Evolutionary conservation across 495 filamentous ascomycete genomes (phyloP).

Genomic region (Podospora didyma): DNA sequence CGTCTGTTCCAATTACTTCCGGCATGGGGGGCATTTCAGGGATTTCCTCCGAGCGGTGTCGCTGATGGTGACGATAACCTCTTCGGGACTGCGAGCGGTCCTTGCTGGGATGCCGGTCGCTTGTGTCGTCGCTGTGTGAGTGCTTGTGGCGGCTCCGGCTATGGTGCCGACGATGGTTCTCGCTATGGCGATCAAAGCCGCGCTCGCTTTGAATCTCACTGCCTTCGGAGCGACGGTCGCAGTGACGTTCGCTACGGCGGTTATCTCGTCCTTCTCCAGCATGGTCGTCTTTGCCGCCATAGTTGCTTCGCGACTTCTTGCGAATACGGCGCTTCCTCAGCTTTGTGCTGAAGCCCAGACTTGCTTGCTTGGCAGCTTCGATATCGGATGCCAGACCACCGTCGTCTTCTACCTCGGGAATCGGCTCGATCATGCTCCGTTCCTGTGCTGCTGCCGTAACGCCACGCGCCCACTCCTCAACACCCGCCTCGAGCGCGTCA

Average conservation of each 20-base stretch:
- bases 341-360: constrained; percentile 41
- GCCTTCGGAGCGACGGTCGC: constrained; percentile 9
- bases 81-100: constrained; percentile 14
- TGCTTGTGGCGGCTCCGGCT: constrained; percentile 30
- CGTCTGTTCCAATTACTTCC: constrained; percentile 38
- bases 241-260: constrained; percentile 6
- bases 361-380: constrained; percentile 38
- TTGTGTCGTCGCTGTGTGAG: constrained; percentile 27
- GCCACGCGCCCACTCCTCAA: constrained; percentile 46
- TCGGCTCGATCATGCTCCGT: constrained; percentile 7
- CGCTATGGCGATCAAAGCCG: constrained; percentile 17
- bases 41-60: constrained; percentile 26
- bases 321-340: constrained; percentile 44
- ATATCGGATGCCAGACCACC: constrained; percentile 35
- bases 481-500: constrained; percentile 26
- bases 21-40: constrained; percentile 22
- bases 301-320: constrained; percentile 34
- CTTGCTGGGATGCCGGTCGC: constrained; percentile 14
- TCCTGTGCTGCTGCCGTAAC: constrained; percentile 44
- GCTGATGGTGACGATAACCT: constrained; percentile 26
- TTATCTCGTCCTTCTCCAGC: constrained; percentile 7
- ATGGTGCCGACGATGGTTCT: constrained; percentile 22
- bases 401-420: constrained; percentile 18
- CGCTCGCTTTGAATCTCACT: too few relatives aligned
- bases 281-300: not conserved